Conservation (phyloP, 805 yeast species). For the Candida jianshihensis region DNA sequence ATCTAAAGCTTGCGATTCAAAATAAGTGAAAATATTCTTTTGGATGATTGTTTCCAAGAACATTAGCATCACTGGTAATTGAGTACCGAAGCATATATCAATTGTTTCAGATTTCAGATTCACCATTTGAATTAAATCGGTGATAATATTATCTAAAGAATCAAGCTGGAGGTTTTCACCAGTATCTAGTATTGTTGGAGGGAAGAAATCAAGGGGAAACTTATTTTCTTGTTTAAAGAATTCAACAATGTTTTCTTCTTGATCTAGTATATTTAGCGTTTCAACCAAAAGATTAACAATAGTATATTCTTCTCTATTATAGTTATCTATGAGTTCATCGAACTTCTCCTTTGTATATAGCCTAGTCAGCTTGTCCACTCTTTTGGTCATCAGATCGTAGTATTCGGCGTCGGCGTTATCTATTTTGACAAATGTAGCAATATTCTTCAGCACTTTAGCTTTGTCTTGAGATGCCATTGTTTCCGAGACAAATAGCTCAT, state of each 20-base stretch:
- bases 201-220: conserved; percentile 25
- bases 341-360: conserved; percentile 13
- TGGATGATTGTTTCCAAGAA: conserved; percentile 33
- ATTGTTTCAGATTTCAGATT: conserved; percentile 30
- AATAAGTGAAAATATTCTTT: conserved; percentile 24
- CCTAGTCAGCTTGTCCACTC: conserved; percentile 9
- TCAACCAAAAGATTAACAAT: conserved; percentile 18
- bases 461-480: conserved; percentile 18
- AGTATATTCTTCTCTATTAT: conserved; percentile 14
- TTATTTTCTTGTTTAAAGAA: conserved; percentile 33
- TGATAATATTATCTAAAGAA: conserved; percentile 18
- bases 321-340: conserved; percentile 15
- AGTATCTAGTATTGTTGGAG: conserved; percentile 20
- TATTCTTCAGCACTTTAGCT: conserved; percentile 15
- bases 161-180: conserved; percentile 17
- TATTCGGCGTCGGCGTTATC: conserved; percentile 17
- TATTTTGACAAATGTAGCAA: conserved; percentile 12
- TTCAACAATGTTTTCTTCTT: conserved; percentile 31
- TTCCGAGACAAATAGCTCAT: conserved; percentile 9
- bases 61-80: conserved; percentile 31
- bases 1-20: conserved; percentile 19
- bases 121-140: conserved; percentile 24
- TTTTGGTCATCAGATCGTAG: conserved; percentile 3
- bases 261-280: conserved; percentile 23
- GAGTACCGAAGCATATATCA: conserved; percentile 32